Evolutionary conservation across 2,329 filamentous ascomycete genomes (phyloP).

Genomic region (Fusarium sp.): DNA sequence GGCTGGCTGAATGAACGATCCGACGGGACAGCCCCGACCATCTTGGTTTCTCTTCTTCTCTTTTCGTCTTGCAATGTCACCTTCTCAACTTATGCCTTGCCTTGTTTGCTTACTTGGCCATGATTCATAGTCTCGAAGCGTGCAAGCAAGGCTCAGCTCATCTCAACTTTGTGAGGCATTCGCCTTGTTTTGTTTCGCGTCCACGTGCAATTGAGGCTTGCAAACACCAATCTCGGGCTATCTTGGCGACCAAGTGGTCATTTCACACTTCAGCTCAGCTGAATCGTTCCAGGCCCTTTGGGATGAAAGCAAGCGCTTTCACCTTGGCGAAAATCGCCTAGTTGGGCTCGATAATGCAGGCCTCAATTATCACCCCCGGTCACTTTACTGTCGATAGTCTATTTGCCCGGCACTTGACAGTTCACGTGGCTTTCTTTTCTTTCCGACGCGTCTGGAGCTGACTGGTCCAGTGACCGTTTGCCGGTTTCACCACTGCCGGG

Average conservation of each 20-base stretch:
- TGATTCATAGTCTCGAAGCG: background rate
- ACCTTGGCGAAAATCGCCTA: background rate
- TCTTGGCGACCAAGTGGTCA: background rate
- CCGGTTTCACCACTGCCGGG: background rate
- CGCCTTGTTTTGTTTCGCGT: background rate
- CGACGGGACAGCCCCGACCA: background rate
- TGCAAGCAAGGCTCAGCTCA: background rate
- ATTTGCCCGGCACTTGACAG: background rate
- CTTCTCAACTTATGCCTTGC: background rate
- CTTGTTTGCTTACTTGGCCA: background rate
- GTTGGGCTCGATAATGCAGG: background rate
- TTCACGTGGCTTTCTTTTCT: background rate
- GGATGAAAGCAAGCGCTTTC: conserved; percentile 1
- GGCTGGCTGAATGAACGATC: conserved; percentile 15
- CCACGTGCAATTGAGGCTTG: background rate
- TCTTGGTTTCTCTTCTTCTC: background rate
- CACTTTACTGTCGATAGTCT: background rate
- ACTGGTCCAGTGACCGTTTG: background rate
- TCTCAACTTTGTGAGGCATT: background rate
- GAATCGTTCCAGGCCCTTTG: background rate
- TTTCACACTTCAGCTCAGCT: background rate
- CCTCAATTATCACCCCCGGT: background rate
- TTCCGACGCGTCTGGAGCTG: background rate
- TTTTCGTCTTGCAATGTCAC: background rate
- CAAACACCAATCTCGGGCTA: background rate